phyloP scores from a whole-genome alignment of 139 green algal species.

The Gonium pectorale region DNA sequence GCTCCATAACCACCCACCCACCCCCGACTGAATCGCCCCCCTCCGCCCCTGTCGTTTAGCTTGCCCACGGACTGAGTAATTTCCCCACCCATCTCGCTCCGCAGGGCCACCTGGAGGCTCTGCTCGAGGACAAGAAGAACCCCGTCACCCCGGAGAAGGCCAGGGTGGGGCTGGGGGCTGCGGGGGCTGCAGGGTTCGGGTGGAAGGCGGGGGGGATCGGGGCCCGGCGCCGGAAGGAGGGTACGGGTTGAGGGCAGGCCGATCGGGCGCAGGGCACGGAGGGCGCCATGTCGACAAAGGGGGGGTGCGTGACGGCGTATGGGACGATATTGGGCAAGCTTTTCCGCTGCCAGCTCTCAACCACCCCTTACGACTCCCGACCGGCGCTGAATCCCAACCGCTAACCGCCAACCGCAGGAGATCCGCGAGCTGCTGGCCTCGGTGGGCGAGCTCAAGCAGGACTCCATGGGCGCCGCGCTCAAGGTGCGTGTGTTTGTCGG shows the following conservation, averaged over 20 bases:
- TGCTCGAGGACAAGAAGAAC: slow-evolving; percentile 84
- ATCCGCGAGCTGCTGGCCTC: slow-evolving; percentile 78
- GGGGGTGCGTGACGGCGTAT: too few species aligned
- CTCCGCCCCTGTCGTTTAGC: background rate
- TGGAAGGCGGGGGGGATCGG: too few species aligned
- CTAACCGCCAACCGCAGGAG: slow-evolving; percentile 62
- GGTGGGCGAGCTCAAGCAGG: slow-evolving; percentile 89
- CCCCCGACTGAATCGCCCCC: too few species aligned
- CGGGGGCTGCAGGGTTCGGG: background rate
- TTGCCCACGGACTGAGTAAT: too few species aligned
- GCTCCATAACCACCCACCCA: too few species aligned
- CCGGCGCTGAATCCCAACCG: background rate
- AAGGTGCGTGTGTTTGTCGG: too few species aligned
- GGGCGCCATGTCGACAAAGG: too few species aligned
- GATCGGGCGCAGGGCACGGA: too few species aligned
- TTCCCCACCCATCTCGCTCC: background rate
- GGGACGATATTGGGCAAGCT: too few species aligned
- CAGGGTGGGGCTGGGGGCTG: slow-evolving; percentile 16
- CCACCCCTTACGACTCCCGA: background rate
- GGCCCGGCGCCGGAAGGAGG: too few species aligned
- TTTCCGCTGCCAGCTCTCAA: too few species aligned
- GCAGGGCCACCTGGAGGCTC: slow-evolving; percentile 75
- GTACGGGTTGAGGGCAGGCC: too few species aligned
- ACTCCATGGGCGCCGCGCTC: slow-evolving; percentile 83
- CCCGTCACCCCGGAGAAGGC: slow-evolving; percentile 43